Percentiles rank a stretch among this genome's conserved stretches.
These are phyloP conservation scores for Hyaloperonospora arabidopsidis DNA, from an alignment of 352 stramenopile genomes.

Conservation along the genomic window DNA sequence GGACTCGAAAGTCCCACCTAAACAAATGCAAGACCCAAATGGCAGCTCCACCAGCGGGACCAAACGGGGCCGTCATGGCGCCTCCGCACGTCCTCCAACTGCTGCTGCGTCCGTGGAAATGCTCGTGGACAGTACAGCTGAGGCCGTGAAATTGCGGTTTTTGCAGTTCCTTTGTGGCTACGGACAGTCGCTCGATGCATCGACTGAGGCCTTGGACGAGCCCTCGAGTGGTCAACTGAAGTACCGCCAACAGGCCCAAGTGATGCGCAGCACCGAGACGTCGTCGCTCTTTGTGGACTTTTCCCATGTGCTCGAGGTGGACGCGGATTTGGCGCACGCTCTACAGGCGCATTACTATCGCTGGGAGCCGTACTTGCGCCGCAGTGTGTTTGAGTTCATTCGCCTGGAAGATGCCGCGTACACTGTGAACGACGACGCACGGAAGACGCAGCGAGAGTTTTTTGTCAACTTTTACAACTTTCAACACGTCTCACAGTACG, in stretches of 20 bases:
- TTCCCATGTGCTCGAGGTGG: conserved; percentile 74
- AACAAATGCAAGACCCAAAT: too few species aligned
- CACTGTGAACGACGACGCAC: conserved; percentile 72
- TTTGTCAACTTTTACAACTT: conserved; percentile 89
- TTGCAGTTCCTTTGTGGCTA: conserved; percentile 78
- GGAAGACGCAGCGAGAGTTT: conserved; percentile 73
- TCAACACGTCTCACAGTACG: conserved; percentile 72
- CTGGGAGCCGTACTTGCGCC: conserved; percentile 71
- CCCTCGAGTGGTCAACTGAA: conserved; percentile 36
- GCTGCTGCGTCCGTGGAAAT: conserved; percentile 38
- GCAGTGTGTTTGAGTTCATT: conserved; percentile 75
- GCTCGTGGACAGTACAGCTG: conserved; percentile 62
- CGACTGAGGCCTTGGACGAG: conserved; percentile 8
- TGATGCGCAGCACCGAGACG: conserved; percentile 83
- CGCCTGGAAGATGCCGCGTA: conserved; percentile 66
- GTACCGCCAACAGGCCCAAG: conserved; percentile 78
- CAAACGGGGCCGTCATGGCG: conserved; percentile 39
- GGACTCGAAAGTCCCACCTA: too few species aligned
- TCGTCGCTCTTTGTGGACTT: conserved; percentile 86
- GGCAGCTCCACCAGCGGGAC: conserved; percentile 3
- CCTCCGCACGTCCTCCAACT: conserved; percentile 31
- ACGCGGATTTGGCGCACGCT: conserved; percentile 70
- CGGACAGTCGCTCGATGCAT: conserved; percentile 32
- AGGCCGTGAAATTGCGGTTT: conserved; percentile 79
- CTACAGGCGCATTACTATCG: conserved; percentile 83